phyloP scores from a whole-genome alignment of 192 early-diverging fungal species.

The Funneliformis geosporum region DNA sequence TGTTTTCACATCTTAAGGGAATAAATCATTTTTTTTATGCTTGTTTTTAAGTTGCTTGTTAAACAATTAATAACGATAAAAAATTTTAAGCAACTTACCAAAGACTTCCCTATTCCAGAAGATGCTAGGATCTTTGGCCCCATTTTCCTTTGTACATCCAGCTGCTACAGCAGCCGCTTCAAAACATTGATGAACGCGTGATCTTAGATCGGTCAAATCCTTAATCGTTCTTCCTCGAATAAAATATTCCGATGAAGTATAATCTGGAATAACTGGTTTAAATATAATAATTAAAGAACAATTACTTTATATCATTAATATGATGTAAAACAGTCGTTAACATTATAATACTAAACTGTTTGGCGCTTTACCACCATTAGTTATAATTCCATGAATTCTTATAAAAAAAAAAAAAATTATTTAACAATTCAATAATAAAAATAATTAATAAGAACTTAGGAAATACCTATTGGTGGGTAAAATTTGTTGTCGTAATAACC shows the following conservation, averaged over 20 bases:
- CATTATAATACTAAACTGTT: constrained; percentile 33
- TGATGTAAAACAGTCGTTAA: not conserved
- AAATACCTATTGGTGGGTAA: constrained; percentile 55
- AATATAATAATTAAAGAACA: constrained; percentile 34
- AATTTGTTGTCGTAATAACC: constrained; percentile 75
- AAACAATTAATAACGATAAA: not conserved
- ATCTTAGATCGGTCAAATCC: constrained; percentile 51
- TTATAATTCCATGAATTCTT: constrained; percentile 74
- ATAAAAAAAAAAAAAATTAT: not conserved
- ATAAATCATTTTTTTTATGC: no score
- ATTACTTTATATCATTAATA: not conserved
- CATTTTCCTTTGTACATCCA: constrained; percentile 32
- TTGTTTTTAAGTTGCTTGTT: no score
- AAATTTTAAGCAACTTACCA: constrained; percentile 54
- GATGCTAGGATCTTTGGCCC: constrained; percentile 59
- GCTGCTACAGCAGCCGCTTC: constrained; percentile 67
- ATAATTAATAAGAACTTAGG: not conserved
- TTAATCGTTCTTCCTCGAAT: constrained; percentile 56
- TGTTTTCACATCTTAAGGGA: not conserved
- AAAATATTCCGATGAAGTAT: constrained; percentile 57
- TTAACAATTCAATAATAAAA: not conserved
- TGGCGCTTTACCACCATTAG: constrained; percentile 65
- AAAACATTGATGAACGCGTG: constrained; percentile 57
- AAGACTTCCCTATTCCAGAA: constrained; percentile 54
- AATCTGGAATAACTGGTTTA: constrained; percentile 62